phyloP scores from a whole-genome alignment of 2,329 filamentous ascomycete genomes.

The Aspergillus carbonarius region DNA sequence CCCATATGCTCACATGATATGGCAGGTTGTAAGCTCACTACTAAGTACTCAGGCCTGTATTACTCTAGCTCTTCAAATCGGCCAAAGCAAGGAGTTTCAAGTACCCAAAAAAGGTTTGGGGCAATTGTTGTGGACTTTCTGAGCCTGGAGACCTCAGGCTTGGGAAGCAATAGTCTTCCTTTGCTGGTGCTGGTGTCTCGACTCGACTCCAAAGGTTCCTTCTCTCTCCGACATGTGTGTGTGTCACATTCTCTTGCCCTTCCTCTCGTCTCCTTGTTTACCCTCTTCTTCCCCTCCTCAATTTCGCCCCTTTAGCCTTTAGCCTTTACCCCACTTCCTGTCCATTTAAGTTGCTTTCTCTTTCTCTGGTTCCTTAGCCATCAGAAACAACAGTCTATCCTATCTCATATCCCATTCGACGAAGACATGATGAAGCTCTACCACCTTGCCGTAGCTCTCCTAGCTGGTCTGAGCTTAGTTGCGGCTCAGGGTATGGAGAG shows the following conservation, averaged over 20 bases:
- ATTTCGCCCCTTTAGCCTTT: background rate
- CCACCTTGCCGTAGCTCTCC: constrained; percentile 52
- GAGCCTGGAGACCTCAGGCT: background rate
- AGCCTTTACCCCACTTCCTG: background rate
- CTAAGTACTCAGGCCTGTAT: background rate
- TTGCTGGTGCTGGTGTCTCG: background rate
- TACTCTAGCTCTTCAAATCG: background rate
- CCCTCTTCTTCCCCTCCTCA: background rate
- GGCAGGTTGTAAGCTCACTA: background rate
- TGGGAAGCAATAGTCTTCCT: background rate
- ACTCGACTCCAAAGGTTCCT: background rate
- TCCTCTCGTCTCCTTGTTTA: background rate
- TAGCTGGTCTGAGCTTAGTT: constrained; percentile 52
- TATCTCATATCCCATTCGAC: background rate
- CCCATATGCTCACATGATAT: background rate
- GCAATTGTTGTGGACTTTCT: no score
- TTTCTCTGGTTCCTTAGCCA: background rate
- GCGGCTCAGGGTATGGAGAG: constrained; percentile 46
- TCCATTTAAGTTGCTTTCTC: background rate
- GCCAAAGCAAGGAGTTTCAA: background rate
- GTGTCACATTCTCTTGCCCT: background rate
- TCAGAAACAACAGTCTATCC: background rate
- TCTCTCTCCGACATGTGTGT: background rate
- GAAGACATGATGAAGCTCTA: constrained; percentile 50
- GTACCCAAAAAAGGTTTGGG: background rate